Conservation (phyloP, 768 basidiomycete genomes). For the Boletellus ananas region DNA sequence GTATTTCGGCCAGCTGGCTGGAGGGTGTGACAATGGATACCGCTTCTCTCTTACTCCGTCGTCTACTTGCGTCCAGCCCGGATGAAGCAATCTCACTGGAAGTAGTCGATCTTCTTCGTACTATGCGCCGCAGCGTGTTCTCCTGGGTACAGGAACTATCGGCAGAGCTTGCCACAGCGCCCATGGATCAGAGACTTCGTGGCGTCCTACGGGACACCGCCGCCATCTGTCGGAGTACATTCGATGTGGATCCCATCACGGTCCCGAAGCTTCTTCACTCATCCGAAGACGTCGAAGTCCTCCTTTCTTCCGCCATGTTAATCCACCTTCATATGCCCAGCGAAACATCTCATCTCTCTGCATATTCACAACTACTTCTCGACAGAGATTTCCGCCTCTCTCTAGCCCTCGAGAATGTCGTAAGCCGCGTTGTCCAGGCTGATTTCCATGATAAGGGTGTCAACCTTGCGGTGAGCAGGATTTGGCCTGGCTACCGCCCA, state of each 20-base stretch:
- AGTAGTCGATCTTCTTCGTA: constrained; percentile 25
- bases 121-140: constrained; percentile 30
- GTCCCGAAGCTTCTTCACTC: constrained; percentile 17
- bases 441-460: constrained; percentile 17
- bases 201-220: constrained; percentile 17
- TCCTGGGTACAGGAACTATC: constrained; percentile 37
- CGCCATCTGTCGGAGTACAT: constrained; percentile 27
- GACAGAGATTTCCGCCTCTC: constrained; percentile 34
- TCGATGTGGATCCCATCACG: constrained; percentile 16
- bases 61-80: constrained; percentile 31
- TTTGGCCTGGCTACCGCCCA: constrained; percentile 31
- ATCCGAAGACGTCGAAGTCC: constrained; percentile 21
- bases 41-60: constrained; percentile 30
- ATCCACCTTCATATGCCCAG: constrained; percentile 30
- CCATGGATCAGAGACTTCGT: background rate
- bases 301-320: constrained; percentile 32
- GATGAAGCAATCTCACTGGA: constrained; percentile 12
- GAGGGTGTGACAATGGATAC: constrained; percentile 30
- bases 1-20: constrained; percentile 40
- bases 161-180: constrained; percentile 12
- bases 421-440: constrained; percentile 12
- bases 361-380: constrained; percentile 22
- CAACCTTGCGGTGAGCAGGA: constrained; percentile 24
- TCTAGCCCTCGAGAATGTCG: constrained; percentile 21
- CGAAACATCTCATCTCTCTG: background rate